A percentile compares a stretch with the other conserved stretches of the same genome.
phyloP scores from a whole-genome alignment of 495 filamentous ascomycete genomes.

The Talaromyces thailandensis region DNA sequence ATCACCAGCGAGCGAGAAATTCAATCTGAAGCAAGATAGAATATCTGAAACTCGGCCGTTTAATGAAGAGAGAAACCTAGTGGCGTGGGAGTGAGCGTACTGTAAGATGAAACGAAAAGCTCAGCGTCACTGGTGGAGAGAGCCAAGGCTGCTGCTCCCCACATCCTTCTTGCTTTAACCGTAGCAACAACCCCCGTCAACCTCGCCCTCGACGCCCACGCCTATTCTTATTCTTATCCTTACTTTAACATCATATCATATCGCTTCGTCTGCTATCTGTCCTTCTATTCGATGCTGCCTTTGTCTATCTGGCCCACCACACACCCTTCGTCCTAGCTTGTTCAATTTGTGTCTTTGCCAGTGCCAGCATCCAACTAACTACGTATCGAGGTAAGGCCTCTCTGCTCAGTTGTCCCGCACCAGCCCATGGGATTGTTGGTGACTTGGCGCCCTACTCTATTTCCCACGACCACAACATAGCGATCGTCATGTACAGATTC shows the following conservation, averaged over 20 bases:
- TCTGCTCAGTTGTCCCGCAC: not conserved
- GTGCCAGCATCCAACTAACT: not conserved
- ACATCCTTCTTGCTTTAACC: slow-evolving; percentile 16
- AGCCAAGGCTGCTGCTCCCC: slow-evolving; percentile 9
- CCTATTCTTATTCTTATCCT: not conserved
- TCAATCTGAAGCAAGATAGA: not conserved
- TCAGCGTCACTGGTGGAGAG: slow-evolving; percentile 2
- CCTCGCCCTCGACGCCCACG: not conserved
- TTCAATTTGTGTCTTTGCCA: not conserved
- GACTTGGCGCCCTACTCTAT: not conserved
- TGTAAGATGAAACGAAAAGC: not conserved
- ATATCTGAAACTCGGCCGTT: not conserved
- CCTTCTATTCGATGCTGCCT: not conserved
- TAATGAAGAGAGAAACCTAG: not conserved
- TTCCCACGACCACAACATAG: not conserved
- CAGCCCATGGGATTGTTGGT: not conserved
- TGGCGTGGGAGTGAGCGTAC: not conserved
- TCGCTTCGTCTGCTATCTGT: not conserved
- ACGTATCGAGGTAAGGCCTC: not conserved
- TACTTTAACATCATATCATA: not conserved
- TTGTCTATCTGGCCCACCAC: not conserved
- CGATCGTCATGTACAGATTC: not conserved
- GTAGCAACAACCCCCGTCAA: slow-evolving; percentile 8
- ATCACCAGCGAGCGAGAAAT: not conserved
- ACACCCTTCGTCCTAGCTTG: not conserved